Conservation (phyloP, 2,329 filamentous ascomycete species). For the Corinectria fuckeliana region DNA sequence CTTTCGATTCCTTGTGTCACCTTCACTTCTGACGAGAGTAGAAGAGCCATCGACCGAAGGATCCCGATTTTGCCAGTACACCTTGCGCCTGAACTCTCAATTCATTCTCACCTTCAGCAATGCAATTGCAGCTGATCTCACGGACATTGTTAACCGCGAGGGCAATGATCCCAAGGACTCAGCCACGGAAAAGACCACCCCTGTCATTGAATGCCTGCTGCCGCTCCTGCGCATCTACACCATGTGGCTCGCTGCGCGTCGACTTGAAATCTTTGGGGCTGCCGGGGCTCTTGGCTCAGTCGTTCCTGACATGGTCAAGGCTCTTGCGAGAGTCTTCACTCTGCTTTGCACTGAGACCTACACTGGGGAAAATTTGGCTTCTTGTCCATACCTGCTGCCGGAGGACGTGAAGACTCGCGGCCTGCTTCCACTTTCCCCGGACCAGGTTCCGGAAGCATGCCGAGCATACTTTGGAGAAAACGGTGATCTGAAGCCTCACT, state of each 20-base stretch:
- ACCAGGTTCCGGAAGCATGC: conserved; percentile 48
- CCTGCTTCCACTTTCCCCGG: conserved; percentile 49
- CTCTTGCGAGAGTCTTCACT: conserved; percentile 55
- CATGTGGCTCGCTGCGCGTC: conserved; percentile 58
- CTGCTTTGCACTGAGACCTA: conserved; percentile 55
- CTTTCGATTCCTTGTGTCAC: not conserved
- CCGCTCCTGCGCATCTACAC: conserved; percentile 60
- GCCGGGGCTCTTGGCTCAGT: conserved; percentile 53
- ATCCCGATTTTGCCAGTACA: conserved; percentile 65
- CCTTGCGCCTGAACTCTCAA: conserved; percentile 78
- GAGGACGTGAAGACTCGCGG: conserved; percentile 59
- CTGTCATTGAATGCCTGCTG: conserved; percentile 52
- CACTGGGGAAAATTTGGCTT: conserved; percentile 45
- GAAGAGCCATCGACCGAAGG: conserved; percentile 54
- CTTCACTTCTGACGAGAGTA: conserved; percentile 34
- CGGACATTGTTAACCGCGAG: conserved; percentile 49
- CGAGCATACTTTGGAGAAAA: conserved; percentile 46
- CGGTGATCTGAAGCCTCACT: conserved; percentile 49
- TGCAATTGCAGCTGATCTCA: conserved; percentile 72
- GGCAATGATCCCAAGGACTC: conserved; percentile 31
- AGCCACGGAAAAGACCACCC: conserved; percentile 42
- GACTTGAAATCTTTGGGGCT: conserved; percentile 54
- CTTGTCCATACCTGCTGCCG: conserved; percentile 56
- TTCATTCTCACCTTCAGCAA: conserved; percentile 77
- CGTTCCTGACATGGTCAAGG: conserved; percentile 54